These are phyloP conservation scores for Dictyostelium capitatum DNA, from an alignment of 78 protist species.

Conservation along the genomic window DNA sequence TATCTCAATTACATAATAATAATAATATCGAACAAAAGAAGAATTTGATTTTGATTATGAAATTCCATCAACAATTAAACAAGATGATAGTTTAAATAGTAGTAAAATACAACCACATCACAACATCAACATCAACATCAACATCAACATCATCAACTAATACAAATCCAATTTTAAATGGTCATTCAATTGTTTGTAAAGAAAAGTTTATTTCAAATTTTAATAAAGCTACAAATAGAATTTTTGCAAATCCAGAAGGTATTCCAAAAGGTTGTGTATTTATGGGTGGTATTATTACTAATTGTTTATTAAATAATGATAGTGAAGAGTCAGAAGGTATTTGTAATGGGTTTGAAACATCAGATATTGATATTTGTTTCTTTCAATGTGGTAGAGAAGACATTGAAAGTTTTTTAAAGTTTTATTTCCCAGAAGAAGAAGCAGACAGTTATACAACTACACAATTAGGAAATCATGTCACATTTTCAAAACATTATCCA, in stretches of 20 bases:
- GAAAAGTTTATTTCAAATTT: background rate
- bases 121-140: no score
- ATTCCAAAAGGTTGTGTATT: background rate
- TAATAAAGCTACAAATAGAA: background rate
- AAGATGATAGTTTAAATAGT: no score
- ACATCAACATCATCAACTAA: no score
- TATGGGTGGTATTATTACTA: conserved; percentile 43
- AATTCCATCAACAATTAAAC: no score
- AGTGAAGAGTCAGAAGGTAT: background rate
- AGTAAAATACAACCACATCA: no score
- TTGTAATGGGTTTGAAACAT: conserved; percentile 25
- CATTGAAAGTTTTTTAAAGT: no score
- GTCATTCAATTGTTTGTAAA: conserved; percentile 1
- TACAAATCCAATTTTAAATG: no score
- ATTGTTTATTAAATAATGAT: background rate
- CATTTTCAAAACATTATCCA: conserved; percentile 34
- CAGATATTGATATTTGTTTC: conserved; percentile 28
- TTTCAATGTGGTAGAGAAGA: background rate
- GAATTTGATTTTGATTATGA: no score
- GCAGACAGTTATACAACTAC: background rate
- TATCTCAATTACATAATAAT: no score
- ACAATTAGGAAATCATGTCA: background rate
- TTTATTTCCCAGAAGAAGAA: background rate
- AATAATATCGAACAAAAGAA: no score
- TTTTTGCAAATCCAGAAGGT: background rate